Percentiles rank a stretch among this genome's conserved stretches.
Evolutionary conservation across 805 yeast species (phyloP).

Genomic region (Yarrowia sp.): DNA sequence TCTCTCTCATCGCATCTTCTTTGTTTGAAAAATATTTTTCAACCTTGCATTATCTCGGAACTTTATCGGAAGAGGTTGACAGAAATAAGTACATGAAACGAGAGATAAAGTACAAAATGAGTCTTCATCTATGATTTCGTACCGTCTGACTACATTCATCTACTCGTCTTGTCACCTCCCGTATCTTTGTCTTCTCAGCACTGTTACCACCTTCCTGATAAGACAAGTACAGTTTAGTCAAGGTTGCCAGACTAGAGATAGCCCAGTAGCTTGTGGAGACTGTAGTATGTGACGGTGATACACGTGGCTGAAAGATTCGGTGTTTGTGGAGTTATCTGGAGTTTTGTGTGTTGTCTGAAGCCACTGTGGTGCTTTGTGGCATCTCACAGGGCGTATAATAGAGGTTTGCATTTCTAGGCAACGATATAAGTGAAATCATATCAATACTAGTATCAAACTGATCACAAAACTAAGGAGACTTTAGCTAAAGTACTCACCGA

Average conservation of each 20-base stretch:
- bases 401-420: too few relatives aligned
- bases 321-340: neutral
- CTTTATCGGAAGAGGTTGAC: neutral
- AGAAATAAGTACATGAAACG: neutral
- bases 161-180: neutral
- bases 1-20: neutral
- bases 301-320: neutral
- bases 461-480: too few relatives aligned
- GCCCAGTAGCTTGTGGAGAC: too few relatives aligned
- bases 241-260: neutral
- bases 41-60: constrained; percentile 12
- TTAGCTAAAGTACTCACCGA: too few relatives aligned
- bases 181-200: neutral
- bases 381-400: too few relatives aligned
- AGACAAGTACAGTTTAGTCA: neutral
- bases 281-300: neutral
- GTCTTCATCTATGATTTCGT: too few relatives aligned
- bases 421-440: too few relatives aligned
- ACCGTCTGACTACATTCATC: too few relatives aligned
- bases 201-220: neutral
- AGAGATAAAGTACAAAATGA: neutral
- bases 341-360: too few relatives aligned
- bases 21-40: neutral
- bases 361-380: too few relatives aligned
- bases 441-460: too few relatives aligned